Evolutionary conservation across 2,329 filamentous ascomycete genomes (phyloP).

Genomic region (Endoconidiophora laricicola): DNA sequence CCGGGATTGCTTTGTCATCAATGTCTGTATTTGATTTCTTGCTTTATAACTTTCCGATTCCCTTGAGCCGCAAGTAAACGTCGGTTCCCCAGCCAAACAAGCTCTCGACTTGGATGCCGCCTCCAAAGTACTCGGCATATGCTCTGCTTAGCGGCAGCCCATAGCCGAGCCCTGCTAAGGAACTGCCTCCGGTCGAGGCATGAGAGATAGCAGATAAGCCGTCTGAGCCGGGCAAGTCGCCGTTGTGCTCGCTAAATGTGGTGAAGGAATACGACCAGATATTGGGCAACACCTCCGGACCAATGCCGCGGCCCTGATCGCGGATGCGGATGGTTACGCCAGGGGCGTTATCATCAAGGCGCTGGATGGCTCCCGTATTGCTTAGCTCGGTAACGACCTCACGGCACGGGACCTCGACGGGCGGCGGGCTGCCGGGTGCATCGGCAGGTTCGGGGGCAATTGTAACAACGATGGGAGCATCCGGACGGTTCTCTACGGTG

Average conservation of each 20-base stretch:
- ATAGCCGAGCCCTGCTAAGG: conserved; percentile 85
- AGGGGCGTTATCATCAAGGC: conserved; percentile 49
- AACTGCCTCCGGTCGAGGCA: conserved; percentile 43
- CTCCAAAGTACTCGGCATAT: conserved; percentile 96
- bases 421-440: conserved; percentile 16
- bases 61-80: conserved; percentile 49
- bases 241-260: conserved; percentile 56
- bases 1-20: conserved; percentile 12
- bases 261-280: conserved; percentile 98
- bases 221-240: conserved; percentile 24
- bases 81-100: conserved; percentile 80
- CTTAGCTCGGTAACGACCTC: not conserved
- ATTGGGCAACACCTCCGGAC: conserved; percentile 63
- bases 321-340: conserved; percentile 91
- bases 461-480: conserved; percentile 72
- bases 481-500: conserved; percentile 68
- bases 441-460: conserved; percentile 51
- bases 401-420: conserved; percentile 8
- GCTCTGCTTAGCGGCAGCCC: conserved; percentile 78
- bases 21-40: conserved; percentile 15
- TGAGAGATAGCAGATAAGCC: not conserved
- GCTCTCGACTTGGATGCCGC: conserved; percentile 87
- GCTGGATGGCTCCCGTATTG: conserved; percentile 27
- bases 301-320: conserved; percentile 87
- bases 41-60: conserved; percentile 35